Base-by-base conservation (phyloP, 2,329 filamentous ascomycete species). In the Incumbomyces lentus region DNA sequence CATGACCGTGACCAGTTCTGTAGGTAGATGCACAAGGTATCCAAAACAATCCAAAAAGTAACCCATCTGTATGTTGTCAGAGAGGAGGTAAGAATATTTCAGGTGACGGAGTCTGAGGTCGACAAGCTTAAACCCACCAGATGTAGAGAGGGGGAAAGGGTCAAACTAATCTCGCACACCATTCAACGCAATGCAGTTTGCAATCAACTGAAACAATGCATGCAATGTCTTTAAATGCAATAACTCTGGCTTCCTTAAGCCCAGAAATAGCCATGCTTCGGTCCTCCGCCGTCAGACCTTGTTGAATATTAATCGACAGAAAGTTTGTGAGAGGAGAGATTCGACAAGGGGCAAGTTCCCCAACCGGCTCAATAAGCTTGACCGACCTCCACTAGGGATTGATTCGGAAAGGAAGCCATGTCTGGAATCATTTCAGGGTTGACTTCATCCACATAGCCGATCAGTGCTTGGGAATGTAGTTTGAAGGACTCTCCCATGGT, bases 401-500 rank as follows among this genome's bases (percentile, higher is more conserved):
- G 42, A 22, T 16, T 31, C 6, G 32, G 17, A 19, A 45, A 17
- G 4, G 33, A 14, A 31, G 42, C 19, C 42, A 45, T 31, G 19
- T 45, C 42, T 16, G 42, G 10, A n/a, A 45, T 45, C 17, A 45
- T 30, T 14, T 45, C 42, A 12, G 42, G 42, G 16, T 37, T 37
- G 42, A 45, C 34, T 45, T 89, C 84, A 64, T 95, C 90, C 63
- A 95, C 88, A 62, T 95, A 96, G 65, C 90, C 89, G 55, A 90
- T 80, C 30, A 98, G 81, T 55, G 92, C 89, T 70, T 96, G 89
- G 32, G 89, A 86, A 68, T 96, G 90, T 49, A 95, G 80, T 63
- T 93, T 92, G 77, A 98, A 96, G 44, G 92, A 89, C 68, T 96
- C 92, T 60, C 92, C 92, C 85, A 96, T 95, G 42, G 96, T 79